A percentile compares a stretch with the other conserved stretches of the same genome.
Evolutionary conservation across 768 basidiomycete genomes (phyloP).

Genomic region (Pleurotus tuoliensis): DNA sequence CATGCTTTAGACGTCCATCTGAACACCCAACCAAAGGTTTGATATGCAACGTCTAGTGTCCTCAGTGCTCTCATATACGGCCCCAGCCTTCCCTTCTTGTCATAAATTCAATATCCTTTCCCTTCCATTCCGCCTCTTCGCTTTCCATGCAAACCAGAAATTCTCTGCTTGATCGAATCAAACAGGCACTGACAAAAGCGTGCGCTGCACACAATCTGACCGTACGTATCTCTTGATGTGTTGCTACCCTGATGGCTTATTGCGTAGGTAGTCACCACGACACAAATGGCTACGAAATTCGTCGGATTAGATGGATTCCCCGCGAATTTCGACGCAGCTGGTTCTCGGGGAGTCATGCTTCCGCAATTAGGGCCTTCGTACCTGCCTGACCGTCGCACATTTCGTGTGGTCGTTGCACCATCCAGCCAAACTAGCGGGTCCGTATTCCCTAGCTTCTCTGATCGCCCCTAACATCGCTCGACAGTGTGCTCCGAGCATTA

Average conservation of each 20-base stretch:
- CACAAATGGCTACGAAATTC: conserved; percentile 68
- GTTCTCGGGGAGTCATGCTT: conserved; percentile 58
- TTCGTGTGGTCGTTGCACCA: conserved; percentile 33
- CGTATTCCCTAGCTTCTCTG: conserved; percentile 6
- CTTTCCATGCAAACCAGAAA: conserved; percentile 35
- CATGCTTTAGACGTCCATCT: conserved; percentile 48
- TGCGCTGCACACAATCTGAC: conserved; percentile 45
- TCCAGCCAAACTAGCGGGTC: conserved; percentile 33
- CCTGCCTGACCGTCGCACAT: conserved; percentile 32
- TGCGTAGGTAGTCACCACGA: conserved; percentile 51
- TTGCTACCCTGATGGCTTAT: conserved; percentile 9
- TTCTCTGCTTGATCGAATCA: conserved; percentile 46
- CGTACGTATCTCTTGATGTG: conserved; percentile 25
- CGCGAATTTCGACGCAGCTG: conserved; percentile 58
- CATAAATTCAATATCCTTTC: conserved; percentile 63
- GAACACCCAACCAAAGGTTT: conserved; percentile 42
- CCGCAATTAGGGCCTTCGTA: conserved; percentile 50
- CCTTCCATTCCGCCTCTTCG: conserved; percentile 50
- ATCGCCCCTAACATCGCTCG: too few species aligned
- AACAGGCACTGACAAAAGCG: conserved; percentile 47
- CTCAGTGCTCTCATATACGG: not conserved
- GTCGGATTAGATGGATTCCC: conserved; percentile 58
- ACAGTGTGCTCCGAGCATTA: conserved; percentile 4
- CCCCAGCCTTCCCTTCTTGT: conserved; percentile 56
- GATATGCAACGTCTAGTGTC: conserved; percentile 8